Percentiles rank a stretch among this genome's conserved stretches.
Conservation (phyloP, 768 basidiomycete species). For the Panellus pusillus region DNA sequence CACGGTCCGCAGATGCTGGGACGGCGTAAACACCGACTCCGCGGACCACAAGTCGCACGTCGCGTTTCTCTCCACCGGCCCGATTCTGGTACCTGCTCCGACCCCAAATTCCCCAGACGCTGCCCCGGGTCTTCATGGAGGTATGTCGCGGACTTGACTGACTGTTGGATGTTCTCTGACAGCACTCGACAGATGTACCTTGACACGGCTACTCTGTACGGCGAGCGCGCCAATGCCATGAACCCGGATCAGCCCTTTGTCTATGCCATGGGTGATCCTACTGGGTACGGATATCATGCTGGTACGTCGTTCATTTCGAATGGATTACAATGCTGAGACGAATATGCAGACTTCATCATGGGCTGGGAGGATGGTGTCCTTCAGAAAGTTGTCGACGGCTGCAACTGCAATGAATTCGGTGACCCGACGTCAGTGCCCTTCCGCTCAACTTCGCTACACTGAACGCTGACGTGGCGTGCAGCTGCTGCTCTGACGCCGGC, state of each 20-base stretch:
- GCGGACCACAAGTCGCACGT: slow-evolving; percentile 55
- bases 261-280: slow-evolving; percentile 55
- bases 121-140: slow-evolving; percentile 55
- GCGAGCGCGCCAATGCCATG: slow-evolving; percentile 40
- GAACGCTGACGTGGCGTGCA: slow-evolving; percentile 1
- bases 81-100: slow-evolving; percentile 48
- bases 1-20: slow-evolving; percentile 58
- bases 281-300: slow-evolving; percentile 62
- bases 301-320: slow-evolving; percentile 31
- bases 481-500: slow-evolving; percentile 46
- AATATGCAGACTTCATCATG: slow-evolving; percentile 48
- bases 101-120: slow-evolving; percentile 43
- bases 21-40: slow-evolving; percentile 53
- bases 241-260: slow-evolving; percentile 54
- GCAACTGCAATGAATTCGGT: slow-evolving; percentile 46
- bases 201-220: slow-evolving; percentile 37
- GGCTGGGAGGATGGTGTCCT: slow-evolving; percentile 63
- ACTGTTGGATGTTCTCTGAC: not conserved
- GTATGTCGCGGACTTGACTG: slow-evolving; percentile 27
- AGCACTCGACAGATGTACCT: slow-evolving; percentile 43
- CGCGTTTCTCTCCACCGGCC: slow-evolving; percentile 44
- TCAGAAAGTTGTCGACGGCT: slow-evolving; percentile 53
- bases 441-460: slow-evolving; percentile 23
- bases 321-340: not conserved
- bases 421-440: slow-evolving; percentile 25